These are phyloP conservation scores for Sorghum bicolor DNA, from an alignment of 176 grass and related monocot species.

Conservation along the genomic window DNA sequence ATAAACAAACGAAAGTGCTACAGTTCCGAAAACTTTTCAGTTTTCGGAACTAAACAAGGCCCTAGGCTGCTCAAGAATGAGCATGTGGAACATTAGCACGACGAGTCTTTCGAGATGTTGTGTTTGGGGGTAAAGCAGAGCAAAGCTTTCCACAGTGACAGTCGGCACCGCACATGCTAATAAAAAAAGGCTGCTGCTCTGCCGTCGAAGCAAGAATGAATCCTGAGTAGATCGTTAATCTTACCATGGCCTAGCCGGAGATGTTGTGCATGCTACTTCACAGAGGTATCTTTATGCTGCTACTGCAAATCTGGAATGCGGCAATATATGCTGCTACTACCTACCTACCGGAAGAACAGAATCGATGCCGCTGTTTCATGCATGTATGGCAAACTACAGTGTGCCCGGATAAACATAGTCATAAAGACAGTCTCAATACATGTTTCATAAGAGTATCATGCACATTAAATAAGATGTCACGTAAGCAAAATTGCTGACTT, in stretches of 20 bases:
- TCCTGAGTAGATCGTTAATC: background rate
- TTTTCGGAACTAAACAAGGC: too few species aligned
- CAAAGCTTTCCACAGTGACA: background rate
- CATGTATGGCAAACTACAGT: background rate
- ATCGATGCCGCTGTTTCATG: background rate
- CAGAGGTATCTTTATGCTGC: background rate
- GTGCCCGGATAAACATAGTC: too few species aligned
- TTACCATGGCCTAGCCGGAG: background rate
- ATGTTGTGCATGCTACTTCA: background rate
- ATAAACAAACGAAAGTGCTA: too few species aligned
- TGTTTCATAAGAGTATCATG: too few species aligned
- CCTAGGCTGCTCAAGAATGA: background rate
- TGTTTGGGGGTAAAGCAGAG: background rate
- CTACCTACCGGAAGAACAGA: background rate
- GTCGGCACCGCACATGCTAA: background rate
- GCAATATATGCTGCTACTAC: background rate
- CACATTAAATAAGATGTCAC: too few species aligned
- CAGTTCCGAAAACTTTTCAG: too few species aligned
- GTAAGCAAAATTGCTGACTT: too few species aligned
- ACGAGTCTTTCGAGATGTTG: background rate
- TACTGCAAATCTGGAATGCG: background rate
- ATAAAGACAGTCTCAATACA: too few species aligned
- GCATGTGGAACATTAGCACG: background rate
- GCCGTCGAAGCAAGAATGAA: background rate
- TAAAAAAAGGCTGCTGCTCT: background rate